Evolutionary conservation across 2,329 filamentous ascomycete species (phyloP), one percentile per base, ranked within the genome.

Genomic region (Calonectria leucothoes): DNA sequence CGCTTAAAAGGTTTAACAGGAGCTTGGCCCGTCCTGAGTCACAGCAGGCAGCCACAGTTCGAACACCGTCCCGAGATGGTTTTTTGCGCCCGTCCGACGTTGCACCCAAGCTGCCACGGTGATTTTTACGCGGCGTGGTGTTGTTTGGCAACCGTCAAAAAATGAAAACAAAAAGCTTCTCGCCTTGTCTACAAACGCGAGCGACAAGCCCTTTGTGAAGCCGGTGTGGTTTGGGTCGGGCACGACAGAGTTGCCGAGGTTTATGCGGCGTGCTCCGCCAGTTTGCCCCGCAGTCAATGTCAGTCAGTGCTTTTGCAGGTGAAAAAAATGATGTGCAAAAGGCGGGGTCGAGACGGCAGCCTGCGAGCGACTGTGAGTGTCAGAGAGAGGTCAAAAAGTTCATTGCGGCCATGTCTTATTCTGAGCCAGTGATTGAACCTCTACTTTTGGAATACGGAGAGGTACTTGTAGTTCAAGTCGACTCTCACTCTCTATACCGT

Each of bases 11-110:
- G 57, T 59, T 39, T 48, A 20, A 61, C 42, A 11, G 59, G 37
- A 27, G 37, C 1, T n/a, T n/a, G n/a, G 27, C n/a, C 52, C 35
- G 42, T 29, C 23, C 42, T 76, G 77, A 79, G 73, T 79, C 77
- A 80, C 65, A 63, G 67, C 55, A 78, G 73, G 79, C 74, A 77
- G 70, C 77, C 69, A 71, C 66, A 67, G 79, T 81, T 81, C 79
- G 79, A 81, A 81, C 35, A 80, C 79, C 72, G 57, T 45, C 51
- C 6, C 3, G 42, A 57, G 65, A 65, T 52, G 72, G 61, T 76
- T 77, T 80, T 80, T 77, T 57, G 35, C 1, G 15, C n/a, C 31
- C 14, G 31, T n/a, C 31, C 35, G 6, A 12, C 25, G 37, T 42
- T 6, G 48, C 64, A 31, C 7, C 15, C 12, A 7, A 23, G 15